These are phyloP conservation scores for Rhizophora apiculata DNA, from an alignment of 345 rosid species.

Conservation along the genomic window DNA sequence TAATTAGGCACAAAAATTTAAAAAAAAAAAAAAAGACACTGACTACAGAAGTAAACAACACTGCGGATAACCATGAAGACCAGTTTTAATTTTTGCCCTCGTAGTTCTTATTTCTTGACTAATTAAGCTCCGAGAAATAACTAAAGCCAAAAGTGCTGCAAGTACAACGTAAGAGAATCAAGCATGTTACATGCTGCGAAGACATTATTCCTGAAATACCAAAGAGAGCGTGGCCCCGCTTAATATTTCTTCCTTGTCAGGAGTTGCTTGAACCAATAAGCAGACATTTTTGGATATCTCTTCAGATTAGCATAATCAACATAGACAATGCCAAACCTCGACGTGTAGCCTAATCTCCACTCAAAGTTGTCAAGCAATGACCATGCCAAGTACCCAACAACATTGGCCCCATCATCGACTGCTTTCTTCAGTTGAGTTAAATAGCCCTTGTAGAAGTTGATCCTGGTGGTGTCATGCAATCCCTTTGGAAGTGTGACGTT, in stretches of 20 bases:
- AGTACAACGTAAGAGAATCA: too few species aligned
- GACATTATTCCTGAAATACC: too few species aligned
- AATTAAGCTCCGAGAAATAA: too few species aligned
- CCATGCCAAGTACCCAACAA: conserved; percentile 89
- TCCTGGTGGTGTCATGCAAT: conserved; percentile 73
- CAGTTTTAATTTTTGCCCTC: too few species aligned
- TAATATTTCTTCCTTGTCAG: conserved; percentile 36
- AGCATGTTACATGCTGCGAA: neutral
- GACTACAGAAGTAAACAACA: too few species aligned
- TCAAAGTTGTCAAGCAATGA: conserved; percentile 94
- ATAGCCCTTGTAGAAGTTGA: conserved; percentile 67
- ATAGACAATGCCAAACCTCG: conserved; percentile 92
- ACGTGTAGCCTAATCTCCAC: conserved; percentile 89
- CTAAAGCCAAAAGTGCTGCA: too few species aligned
- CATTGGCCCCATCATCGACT: conserved; percentile 74
- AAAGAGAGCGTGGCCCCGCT: neutral
- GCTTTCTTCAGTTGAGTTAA: conserved; percentile 83
- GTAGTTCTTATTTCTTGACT: too few species aligned
- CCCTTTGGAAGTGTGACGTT: conserved; percentile 65
- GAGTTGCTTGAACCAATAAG: conserved; percentile 76
- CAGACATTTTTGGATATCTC: conserved; percentile 93
- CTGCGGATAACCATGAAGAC: too few species aligned
- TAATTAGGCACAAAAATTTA: too few species aligned
- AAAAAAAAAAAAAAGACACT: too few species aligned
- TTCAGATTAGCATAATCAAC: conserved; percentile 63